Percentiles rank a stretch among this genome's conserved stretches.
These are phyloP conservation scores for Bertia moriformis DNA, from an alignment of 2,329 filamentous ascomycete genomes.

Conservation along the genomic window DNA sequence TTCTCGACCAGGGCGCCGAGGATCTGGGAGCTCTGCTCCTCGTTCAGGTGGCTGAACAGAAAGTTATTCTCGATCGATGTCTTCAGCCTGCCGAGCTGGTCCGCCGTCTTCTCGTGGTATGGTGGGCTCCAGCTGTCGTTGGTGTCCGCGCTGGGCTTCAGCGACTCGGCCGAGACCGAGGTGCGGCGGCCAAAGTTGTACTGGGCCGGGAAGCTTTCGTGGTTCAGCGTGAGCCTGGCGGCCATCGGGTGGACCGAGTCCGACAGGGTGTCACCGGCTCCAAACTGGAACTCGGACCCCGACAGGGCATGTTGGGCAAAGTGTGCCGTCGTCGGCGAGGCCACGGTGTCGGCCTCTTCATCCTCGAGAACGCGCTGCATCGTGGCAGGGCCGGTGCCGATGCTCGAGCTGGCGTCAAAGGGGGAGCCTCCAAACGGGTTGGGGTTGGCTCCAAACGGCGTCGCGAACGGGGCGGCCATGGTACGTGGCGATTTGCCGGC, in stretches of 20 bases:
- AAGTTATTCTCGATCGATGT: conserved; percentile 79
- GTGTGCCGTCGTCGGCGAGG: conserved; percentile 55
- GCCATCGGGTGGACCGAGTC: conserved; percentile 27
- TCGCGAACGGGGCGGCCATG: conserved; percentile 70
- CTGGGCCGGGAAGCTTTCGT: conserved; percentile 70
- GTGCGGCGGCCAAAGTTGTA: conserved; percentile 90
- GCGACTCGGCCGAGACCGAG: conserved; percentile 89
- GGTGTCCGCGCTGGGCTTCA: conserved; percentile 72
- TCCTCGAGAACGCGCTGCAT: conserved; percentile 55
- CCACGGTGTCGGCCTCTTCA: conserved; percentile 63
- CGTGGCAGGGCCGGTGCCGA: conserved; percentile 20
- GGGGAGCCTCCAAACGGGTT: conserved; percentile 59
- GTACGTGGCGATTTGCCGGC: too few relatives aligned
- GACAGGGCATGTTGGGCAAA: conserved; percentile 29
- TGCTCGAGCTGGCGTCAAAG: conserved; percentile 14
- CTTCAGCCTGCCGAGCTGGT: conserved; percentile 69
- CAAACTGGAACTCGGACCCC: conserved; percentile 32
- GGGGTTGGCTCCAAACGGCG: conserved; percentile 48
- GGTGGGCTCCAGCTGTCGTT: conserved; percentile 87
- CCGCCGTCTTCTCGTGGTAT: conserved; percentile 64
- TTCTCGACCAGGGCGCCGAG: conserved; percentile 87
- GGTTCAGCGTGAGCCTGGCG: conserved; percentile 32
- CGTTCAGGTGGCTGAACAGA: conserved; percentile 83
- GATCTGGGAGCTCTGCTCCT: conserved; percentile 78
- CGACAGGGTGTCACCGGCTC: conserved; percentile 30